Evolutionary conservation across 1,139 yeast genomes (phyloP).

Genomic region (Sugiyamaella sp.): DNA sequence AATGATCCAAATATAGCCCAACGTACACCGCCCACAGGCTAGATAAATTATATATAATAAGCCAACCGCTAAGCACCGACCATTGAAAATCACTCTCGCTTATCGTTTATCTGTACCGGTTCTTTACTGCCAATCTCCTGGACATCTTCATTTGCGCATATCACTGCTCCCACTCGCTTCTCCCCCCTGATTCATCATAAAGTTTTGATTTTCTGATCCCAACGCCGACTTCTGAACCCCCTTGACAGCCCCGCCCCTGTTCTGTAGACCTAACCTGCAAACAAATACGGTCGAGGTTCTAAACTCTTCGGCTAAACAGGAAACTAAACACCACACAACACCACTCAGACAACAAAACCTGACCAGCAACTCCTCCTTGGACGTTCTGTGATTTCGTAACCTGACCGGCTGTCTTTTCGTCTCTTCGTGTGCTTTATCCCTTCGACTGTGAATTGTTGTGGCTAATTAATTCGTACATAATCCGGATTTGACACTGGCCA

Average conservation of each 20-base stretch:
- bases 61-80: conserved; percentile 1
- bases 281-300: neutral
- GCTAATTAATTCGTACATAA: conserved; percentile 1
- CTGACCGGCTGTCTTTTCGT: too few species aligned
- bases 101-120: neutral
- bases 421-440: too few species aligned
- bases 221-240: conserved; percentile 1
- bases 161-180: neutral
- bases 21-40: neutral
- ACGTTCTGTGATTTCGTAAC: too few species aligned
- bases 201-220: conserved; percentile 9
- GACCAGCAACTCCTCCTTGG: too few species aligned
- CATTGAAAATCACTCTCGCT: neutral
- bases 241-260: neutral
- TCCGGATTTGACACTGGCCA: neutral
- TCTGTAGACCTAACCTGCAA: conserved; percentile 12
- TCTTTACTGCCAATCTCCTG: neutral
- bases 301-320: neutral
- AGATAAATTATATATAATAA: conserved; percentile 1
- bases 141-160: neutral
- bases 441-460: neutral
- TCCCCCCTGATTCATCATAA: neutral
- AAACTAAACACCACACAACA: neutral
- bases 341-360: too few species aligned
- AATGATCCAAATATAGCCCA: conserved; percentile 15